phyloP scores from a whole-genome alignment of 371 early-diverging fungal species.

The Lichtheimia corymbifera region DNA sequence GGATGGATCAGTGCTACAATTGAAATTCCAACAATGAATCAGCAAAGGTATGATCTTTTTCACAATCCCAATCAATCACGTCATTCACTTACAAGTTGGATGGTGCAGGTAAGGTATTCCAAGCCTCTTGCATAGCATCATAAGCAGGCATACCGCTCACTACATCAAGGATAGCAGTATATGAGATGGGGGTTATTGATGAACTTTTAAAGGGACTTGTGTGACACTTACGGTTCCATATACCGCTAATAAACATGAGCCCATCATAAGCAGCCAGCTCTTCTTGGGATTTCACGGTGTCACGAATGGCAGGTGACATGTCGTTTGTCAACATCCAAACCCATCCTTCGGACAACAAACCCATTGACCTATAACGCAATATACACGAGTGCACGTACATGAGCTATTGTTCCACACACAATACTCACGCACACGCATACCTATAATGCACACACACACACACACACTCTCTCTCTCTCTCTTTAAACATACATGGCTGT shows the following conservation, averaged over 20 bases:
- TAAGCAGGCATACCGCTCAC: constrained; percentile 39
- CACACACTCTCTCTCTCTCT: no score
- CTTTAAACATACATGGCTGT: constrained; percentile 28
- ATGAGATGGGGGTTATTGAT: constrained; percentile 1
- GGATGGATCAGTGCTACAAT: constrained; percentile 18
- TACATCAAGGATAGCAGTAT: constrained; percentile 7
- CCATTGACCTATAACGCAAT: constrained; percentile 24
- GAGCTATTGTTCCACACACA: background rate
- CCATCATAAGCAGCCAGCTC: constrained; percentile 35
- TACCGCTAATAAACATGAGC: constrained; percentile 47
- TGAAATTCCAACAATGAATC: background rate
- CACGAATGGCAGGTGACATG: constrained; percentile 27
- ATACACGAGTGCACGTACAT: constrained; percentile 1
- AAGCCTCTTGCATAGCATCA: constrained; percentile 26
- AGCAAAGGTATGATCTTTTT: background rate
- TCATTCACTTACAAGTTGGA: constrained; percentile 19
- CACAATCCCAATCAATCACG: no score
- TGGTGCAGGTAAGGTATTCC: constrained; percentile 31
- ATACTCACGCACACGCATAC: constrained; percentile 6
- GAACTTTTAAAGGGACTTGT: background rate
- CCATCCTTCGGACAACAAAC: constrained; percentile 38
- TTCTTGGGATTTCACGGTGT: constrained; percentile 14
- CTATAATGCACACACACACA: background rate
- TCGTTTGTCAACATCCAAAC: constrained; percentile 45
- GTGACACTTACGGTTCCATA: constrained; percentile 43